Evolutionary conservation across 208 protist species (phyloP), one percentile per base, ranked within the genome.

Genomic region (Crithidia bombi): DNA sequence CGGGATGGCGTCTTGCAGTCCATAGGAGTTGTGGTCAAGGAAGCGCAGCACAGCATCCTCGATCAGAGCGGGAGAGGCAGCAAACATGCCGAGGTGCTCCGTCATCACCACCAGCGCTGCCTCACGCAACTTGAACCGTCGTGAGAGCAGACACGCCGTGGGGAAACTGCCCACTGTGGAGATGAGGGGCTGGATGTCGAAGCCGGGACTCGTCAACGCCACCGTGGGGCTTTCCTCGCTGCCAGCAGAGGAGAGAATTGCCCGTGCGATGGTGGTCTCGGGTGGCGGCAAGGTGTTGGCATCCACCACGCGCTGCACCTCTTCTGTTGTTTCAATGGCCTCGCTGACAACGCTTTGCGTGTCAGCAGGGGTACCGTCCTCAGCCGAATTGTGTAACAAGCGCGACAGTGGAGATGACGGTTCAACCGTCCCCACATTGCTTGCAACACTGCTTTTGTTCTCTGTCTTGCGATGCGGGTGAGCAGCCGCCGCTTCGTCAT

Each of bases 1-100:
- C 19, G 89, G 85, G 23, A 97, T 87, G 5, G 74, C 59, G 61
- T 97, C 92, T 59, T 96, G 90, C 44, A 97, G 65, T 3, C 92
- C 92, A 38, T 84, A 87, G 12, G 64, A 65, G 63, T 90, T 94
- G 36, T 83, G 54, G 63, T 96, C 87, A 3, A 91, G 68, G 47
- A 87, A 96, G 35, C 89, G 79, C 30, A 96, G 73, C n/a, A 96
- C 70, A 3, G 79, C 81, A 28, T 87, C 82, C 49, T 87, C 85
- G n/a, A 90, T 73, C 5, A 32, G 17, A 1, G 70, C 46, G 39
- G 73, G 70, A 2, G 51, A 43, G n/a, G 54, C 39, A 23, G 21
- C 50, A 11, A 75, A 50, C 52, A 69, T 41, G 33, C 65, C 65
- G 43, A 89, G 75, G 28, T 74, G 38, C 26, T 86, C 79, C 12